phyloP scores from a whole-genome alignment of 2,329 filamentous ascomycete genomes.

The Xylaria sp. region DNA sequence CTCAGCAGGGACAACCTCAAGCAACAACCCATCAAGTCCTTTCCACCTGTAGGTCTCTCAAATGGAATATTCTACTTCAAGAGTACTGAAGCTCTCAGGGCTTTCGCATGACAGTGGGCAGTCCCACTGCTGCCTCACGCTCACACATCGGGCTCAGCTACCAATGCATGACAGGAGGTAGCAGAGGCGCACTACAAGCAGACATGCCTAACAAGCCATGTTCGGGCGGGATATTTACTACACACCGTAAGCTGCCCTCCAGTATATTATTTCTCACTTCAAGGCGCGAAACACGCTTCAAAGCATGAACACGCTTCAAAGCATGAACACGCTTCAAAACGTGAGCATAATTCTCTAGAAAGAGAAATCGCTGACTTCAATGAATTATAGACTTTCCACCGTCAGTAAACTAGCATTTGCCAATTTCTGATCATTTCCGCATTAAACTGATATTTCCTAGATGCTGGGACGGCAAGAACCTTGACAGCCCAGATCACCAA shows the following conservation, averaged over 20 bases:
- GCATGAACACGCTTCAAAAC: too few relatives aligned
- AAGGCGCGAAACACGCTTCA: too few relatives aligned
- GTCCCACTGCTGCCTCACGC: conserved; percentile 38
- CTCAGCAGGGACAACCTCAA: conserved; percentile 39
- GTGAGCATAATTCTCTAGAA: too few relatives aligned
- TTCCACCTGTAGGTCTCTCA: conserved; percentile 50
- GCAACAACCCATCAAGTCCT: conserved; percentile 54
- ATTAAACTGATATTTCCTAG: conserved; percentile 25
- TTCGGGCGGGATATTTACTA: conserved; percentile 53
- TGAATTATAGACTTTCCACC: conserved; percentile 48
- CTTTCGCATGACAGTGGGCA: conserved; percentile 58
- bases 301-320: too few relatives aligned
- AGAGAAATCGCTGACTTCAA: too few relatives aligned
- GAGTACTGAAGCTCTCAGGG: conserved; percentile 43
- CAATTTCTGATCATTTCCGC: background rate
- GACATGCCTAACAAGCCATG: conserved; percentile 54
- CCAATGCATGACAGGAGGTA: conserved; percentile 53
- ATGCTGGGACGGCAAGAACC: conserved; percentile 43
- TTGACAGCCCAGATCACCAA: conserved; percentile 42
- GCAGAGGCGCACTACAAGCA: conserved; percentile 51
- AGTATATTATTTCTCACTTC: too few relatives aligned
- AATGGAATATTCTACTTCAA: background rate
- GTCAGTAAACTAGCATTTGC: conserved; percentile 34
- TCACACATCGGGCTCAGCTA: conserved; percentile 53
- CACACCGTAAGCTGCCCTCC: conserved; percentile 40